Evolutionary conservation across 108 stramenopile species (phyloP).

Genomic region (Cyclotella baltica): DNA sequence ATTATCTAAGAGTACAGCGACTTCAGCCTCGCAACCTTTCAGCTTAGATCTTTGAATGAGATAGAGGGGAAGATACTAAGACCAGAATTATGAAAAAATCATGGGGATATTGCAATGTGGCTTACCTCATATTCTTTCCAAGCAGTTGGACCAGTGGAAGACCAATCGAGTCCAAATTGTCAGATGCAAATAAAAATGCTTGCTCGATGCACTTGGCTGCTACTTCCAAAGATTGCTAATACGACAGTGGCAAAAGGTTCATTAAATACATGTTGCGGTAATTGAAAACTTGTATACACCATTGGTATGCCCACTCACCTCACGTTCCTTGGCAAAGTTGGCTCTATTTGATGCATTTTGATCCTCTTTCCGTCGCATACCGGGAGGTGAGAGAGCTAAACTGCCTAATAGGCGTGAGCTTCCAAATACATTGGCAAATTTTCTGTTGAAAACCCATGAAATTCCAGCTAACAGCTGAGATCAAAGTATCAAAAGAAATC

Average conservation of each 20-base stretch:
- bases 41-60: conserved; percentile 45
- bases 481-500: neutral
- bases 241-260: neutral
- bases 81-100: neutral
- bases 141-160: conserved; percentile 82
- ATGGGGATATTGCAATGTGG: neutral
- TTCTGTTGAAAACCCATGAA: conserved; percentile 16
- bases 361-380: conserved; percentile 37
- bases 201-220: conserved; percentile 87
- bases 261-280: neutral
- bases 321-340: conserved; percentile 37
- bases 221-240: conserved; percentile 70
- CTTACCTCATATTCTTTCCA: conserved; percentile 68
- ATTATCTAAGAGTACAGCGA: conserved; percentile 64
- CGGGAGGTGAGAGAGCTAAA: conserved; percentile 77
- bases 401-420: conserved; percentile 77
- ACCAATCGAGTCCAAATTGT: conserved; percentile 84
- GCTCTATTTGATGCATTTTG: conserved; percentile 17
- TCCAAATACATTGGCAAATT: conserved; percentile 84
- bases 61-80: neutral
- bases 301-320: conserved; percentile 24
- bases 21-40: conserved; percentile 88
- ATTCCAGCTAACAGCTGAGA: neutral
- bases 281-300: conserved; percentile 4
- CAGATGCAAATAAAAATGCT: conserved; percentile 84